phyloP scores from a whole-genome alignment of 1,284 basidiomycete species.

The Leccinum ambiguum region DNA sequence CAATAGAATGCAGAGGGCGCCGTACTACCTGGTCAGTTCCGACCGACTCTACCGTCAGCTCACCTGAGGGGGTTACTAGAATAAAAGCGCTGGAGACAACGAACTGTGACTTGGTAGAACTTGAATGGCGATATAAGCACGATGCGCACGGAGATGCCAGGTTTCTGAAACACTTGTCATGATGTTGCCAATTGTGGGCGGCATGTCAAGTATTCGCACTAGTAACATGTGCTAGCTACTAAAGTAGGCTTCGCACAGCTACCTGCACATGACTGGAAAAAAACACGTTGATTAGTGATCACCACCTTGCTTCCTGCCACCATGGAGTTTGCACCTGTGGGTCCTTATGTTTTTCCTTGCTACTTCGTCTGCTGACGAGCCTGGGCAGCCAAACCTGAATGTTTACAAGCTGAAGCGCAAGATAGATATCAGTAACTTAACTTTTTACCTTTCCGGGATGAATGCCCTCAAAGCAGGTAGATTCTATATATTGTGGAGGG shows the following conservation, averaged over 20 bases:
- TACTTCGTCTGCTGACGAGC: conserved; percentile 9
- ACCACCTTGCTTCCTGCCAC: not conserved
- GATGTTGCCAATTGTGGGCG: conserved; percentile 14
- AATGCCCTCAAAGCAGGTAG: conserved; percentile 15
- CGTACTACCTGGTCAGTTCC: conserved; percentile 3
- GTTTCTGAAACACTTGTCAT: not conserved
- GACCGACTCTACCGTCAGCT: not conserved
- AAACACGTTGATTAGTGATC: conserved; percentile 25
- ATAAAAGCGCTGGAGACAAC: conserved; percentile 6
- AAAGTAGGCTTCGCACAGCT: conserved; percentile 11
- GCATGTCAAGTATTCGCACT: not conserved
- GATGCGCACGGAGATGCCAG: not conserved
- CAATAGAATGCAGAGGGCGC: conserved; percentile 5
- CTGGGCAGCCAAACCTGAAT: conserved; percentile 19
- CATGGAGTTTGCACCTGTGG: conserved; percentile 34
- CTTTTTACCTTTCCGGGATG: conserved; percentile 19
- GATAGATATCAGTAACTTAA: conserved; percentile 28
- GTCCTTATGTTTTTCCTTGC: conserved; percentile 20
- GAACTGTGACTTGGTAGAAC: not conserved
- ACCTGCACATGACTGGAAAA: not conserved
- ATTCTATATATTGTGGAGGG: conserved; percentile 34
- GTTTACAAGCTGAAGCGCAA: conserved; percentile 26
- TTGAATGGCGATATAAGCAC: not conserved
- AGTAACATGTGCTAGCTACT: not conserved
- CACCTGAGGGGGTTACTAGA: conserved; percentile 1